These are phyloP conservation scores for Entelexis paramagnoliae DNA, from an alignment of 1,139 yeast species.

Conservation along the genomic window DNA sequence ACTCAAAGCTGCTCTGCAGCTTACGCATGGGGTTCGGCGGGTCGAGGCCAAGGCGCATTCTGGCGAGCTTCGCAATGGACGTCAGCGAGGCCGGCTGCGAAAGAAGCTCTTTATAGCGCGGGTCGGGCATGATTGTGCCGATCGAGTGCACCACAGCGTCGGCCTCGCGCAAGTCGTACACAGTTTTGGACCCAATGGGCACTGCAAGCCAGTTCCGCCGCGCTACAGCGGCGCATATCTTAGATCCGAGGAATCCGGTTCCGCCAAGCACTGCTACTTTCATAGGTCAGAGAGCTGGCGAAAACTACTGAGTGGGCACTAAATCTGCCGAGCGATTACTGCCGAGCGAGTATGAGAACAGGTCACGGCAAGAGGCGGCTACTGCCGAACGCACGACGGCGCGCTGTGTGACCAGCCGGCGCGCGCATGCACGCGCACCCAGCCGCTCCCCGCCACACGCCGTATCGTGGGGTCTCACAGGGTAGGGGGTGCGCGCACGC, in stretches of 20 bases:
- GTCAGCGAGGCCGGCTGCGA: constrained; percentile 20
- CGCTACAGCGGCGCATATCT: constrained; percentile 62
- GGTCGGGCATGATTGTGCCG: constrained; percentile 59
- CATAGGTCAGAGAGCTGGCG: constrained; percentile 5
- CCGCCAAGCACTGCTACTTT: constrained; percentile 51
- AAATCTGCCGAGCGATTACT: too few relatives aligned
- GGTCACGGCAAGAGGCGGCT: too few relatives aligned
- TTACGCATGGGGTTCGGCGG: constrained; percentile 14
- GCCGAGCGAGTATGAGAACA: too few relatives aligned
- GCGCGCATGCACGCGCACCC: too few relatives aligned
- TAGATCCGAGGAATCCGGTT: constrained; percentile 59
- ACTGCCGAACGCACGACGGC: too few relatives aligned
- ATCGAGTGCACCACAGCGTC: constrained; percentile 73
- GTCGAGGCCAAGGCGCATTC: constrained; percentile 21
- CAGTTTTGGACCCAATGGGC: constrained; percentile 12
- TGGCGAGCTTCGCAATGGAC: constrained; percentile 17
- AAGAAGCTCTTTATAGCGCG: constrained; percentile 49
- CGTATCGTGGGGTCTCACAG: too few relatives aligned
- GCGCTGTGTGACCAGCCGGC: too few relatives aligned
- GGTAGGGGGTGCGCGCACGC: too few relatives aligned
- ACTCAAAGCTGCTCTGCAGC: constrained; percentile 42
- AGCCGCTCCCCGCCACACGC: too few relatives aligned
- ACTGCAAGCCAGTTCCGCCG: constrained; percentile 16
- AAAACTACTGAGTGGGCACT: too few relatives aligned
- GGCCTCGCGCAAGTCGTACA: constrained; percentile 31